These are phyloP conservation scores for Pseudocercospora musae DNA, from an alignment of 2,329 filamentous ascomycete genomes.

Conservation along the genomic window DNA sequence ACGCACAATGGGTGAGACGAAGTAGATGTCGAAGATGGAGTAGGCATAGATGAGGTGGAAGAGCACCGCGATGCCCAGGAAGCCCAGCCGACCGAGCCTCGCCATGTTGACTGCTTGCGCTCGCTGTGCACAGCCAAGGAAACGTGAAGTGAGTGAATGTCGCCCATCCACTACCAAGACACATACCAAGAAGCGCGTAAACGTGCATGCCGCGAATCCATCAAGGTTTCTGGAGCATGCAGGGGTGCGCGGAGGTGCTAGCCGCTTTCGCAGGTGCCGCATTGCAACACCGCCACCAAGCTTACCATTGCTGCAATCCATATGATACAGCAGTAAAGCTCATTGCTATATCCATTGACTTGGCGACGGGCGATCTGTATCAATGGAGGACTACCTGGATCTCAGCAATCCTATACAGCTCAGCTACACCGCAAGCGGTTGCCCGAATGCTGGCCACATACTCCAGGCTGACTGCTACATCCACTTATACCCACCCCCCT, in stretches of 20 bases:
- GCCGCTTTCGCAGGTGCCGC: background rate
- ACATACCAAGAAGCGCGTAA: no score
- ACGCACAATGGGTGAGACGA: slow-evolving; percentile 93
- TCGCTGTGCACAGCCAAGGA: background rate
- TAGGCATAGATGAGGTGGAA: slow-evolving; percentile 94
- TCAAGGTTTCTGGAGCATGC: background rate
- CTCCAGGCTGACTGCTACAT: no score
- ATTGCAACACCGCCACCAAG: no score
- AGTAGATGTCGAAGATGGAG: slow-evolving; percentile 98
- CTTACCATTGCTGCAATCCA: no score
- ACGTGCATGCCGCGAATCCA: background rate
- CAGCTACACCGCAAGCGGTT: no score
- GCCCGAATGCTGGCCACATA: no score
- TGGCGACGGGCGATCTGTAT: no score
- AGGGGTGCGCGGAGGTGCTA: background rate
- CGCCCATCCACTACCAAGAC: background rate
- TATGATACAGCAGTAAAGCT: no score
- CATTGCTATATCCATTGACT: no score
- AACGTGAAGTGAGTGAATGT: background rate
- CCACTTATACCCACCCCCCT: background rate
- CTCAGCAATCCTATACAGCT: no score
- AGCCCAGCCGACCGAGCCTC: slow-evolving; percentile 68
- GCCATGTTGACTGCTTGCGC: slow-evolving; percentile 39
- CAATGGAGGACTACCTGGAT: no score
- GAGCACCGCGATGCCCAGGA: slow-evolving; percentile 80